phyloP scores from a whole-genome alignment of 768 basidiomycete species.

The Butyriboletus loyo region DNA sequence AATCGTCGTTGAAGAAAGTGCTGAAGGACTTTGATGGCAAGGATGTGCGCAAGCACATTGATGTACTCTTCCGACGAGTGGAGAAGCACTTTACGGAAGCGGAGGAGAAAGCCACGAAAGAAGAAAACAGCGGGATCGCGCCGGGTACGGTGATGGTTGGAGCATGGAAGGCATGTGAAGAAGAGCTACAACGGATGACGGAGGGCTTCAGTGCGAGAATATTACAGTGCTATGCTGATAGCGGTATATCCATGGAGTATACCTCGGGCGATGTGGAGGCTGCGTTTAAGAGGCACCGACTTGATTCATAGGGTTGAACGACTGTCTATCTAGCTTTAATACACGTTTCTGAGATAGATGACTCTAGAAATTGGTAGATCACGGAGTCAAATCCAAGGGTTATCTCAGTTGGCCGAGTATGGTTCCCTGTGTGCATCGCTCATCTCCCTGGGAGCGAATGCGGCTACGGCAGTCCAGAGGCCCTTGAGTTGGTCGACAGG shows the following conservation, averaged over 20 bases:
- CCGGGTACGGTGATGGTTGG: conserved; percentile 69
- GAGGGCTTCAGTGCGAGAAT: conserved; percentile 68
- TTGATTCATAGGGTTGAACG: conserved; percentile 19
- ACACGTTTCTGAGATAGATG: conserved; percentile 8
- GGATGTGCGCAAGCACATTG: conserved; percentile 86
- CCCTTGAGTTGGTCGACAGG: conserved; percentile 32
- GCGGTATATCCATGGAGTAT: conserved; percentile 72
- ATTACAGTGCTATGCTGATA: conserved; percentile 74
- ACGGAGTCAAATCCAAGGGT: not conserved
- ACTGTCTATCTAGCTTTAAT: conserved; percentile 8
- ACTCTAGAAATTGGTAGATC: not conserved
- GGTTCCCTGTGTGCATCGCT: conserved; percentile 2
- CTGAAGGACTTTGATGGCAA: conserved; percentile 84
- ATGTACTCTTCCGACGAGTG: conserved; percentile 83
- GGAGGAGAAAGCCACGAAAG: conserved; percentile 60
- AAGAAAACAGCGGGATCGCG: conserved; percentile 50
- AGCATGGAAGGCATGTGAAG: conserved; percentile 91
- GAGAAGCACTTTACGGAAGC: conserved; percentile 94
- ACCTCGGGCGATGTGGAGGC: conserved; percentile 69
- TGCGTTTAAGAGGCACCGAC: conserved; percentile 68
- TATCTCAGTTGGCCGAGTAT: conserved; percentile 15
- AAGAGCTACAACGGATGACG: conserved; percentile 72
- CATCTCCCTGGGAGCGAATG: conserved; percentile 17
- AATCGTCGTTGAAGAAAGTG: conserved; percentile 76
- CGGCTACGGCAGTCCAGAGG: conserved; percentile 40